A percentile compares a stretch with the other conserved stretches of the same genome.
phyloP scores from a whole-genome alignment of 208 protist genomes.

The Naegleria gruberi region DNA sequence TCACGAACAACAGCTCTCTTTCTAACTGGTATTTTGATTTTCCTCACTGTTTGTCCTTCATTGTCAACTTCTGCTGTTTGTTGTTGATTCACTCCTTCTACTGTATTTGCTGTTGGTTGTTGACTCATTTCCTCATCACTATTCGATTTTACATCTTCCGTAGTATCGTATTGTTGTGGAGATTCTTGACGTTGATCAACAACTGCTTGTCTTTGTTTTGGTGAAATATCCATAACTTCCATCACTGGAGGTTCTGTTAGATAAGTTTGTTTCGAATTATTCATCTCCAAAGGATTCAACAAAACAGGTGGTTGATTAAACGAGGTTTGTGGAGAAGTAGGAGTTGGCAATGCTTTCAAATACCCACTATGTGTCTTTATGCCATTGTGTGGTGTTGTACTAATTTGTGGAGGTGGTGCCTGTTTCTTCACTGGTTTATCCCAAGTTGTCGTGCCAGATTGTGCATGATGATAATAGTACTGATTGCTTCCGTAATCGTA shows the following conservation, averaged over 20 bases:
- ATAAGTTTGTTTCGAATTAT: too few relatives aligned
- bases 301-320: not conserved
- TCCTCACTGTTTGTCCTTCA: too few relatives aligned
- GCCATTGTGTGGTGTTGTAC: not conserved
- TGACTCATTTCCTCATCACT: not conserved
- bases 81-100: not conserved
- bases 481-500: not conserved
- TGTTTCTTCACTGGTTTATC: not conserved
- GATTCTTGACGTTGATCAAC: not conserved
- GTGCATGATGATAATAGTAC: not conserved
- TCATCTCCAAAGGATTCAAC: too few relatives aligned
- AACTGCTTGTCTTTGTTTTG: too few relatives aligned
- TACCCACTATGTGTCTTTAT: not conserved
- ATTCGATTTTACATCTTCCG: not conserved
- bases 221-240: not conserved
- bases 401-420: not conserved
- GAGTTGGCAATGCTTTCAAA: not conserved
- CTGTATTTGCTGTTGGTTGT: not conserved
- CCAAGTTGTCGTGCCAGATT: not conserved
- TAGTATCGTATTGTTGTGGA: not conserved
- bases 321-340: not conserved
- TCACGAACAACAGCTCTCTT: not conserved
- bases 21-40: not conserved
- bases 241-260: not conserved
- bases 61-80: too few relatives aligned